Base-by-base conservation (phyloP, 768 basidiomycete species). In the Trametes gibbosa region DNA sequence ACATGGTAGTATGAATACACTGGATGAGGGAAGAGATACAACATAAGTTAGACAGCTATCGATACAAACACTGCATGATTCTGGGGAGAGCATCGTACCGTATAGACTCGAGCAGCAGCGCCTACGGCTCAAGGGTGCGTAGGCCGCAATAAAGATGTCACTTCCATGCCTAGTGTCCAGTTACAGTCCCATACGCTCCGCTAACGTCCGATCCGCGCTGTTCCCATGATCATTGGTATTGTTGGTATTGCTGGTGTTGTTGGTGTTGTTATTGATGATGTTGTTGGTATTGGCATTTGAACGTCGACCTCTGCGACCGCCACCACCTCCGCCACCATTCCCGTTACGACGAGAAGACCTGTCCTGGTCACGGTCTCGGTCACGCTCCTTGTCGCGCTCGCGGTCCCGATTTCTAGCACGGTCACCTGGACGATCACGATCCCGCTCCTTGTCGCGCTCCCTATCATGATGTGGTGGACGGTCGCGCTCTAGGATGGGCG, bases 101-200 rank as follows among this genome's bases (percentile, higher is more conserved):
- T 67, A 63, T 70, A 61, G 58, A 68, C 63, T 65, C 66, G 51
- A 63, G 43, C 64, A 61, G 29, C 35, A 43, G 37, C 40, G 53
- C 40, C 27, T 47, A 47, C 47, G 51, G 53, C 40, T 50, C 48
- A 21, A 35, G 32, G 21, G 50, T 32, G 49, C 40, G 50, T 21
- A 47, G 47, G 37, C 53, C 58, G 46, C 49, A 54, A 55, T 50
- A 59, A 46, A 59, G 47, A 62, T 43, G 50, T 42, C 50, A 51
- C 53, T 52, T 56, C 53, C 59, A 52, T 45, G 46, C 66, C 81
- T 74, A 89, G 42, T 90, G 79, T 72, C 90, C 90, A 84, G 90
- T 82, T 70, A 89, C 37, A 92, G 79, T 72, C 90, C 90, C 86
- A 92, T 82, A 68, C 90, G 77, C 74, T 92, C 89, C 72, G 86